Percentiles rank a stretch among this genome's conserved stretches.
These are phyloP conservation scores for Amanita pseudoporphyria DNA, from an alignment of 768 basidiomycete genomes.

Conservation along the genomic window DNA sequence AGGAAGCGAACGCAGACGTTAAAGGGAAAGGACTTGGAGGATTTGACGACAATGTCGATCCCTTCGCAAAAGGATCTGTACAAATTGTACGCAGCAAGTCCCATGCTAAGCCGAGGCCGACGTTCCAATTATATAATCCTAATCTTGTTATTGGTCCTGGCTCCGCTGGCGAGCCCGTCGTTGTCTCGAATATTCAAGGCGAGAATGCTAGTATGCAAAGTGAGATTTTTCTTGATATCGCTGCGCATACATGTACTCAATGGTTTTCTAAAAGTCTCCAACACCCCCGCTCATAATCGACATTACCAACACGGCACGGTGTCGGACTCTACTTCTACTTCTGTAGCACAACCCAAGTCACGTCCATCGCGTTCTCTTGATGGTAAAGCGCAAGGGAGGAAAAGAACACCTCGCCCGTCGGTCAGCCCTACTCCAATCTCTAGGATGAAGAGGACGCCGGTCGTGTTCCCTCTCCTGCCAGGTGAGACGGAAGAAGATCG, in stretches of 20 bases:
- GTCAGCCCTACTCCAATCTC: conserved; percentile 6
- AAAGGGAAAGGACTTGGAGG: too few relatives aligned
- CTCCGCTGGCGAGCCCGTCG: background rate
- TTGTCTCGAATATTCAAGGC: background rate
- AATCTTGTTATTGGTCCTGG: conserved; percentile 2
- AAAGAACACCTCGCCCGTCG: background rate
- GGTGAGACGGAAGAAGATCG: conserved; percentile 2
- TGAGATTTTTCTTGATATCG: background rate
- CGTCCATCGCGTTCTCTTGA: background rate
- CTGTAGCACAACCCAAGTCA: background rate
- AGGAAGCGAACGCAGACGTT: background rate
- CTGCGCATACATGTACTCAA: background rate
- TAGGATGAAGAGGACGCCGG: conserved; percentile 4
- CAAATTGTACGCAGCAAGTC: conserved; percentile 7
- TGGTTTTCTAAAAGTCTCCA: background rate
- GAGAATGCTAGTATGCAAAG: background rate
- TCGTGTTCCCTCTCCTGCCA: conserved; percentile 5
- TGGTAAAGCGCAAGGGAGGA: background rate
- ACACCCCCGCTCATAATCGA: background rate
- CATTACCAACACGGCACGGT: background rate
- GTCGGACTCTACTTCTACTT: background rate
- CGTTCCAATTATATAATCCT: conserved; percentile 6
- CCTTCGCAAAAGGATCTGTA: conserved; percentile 8
- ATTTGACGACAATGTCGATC: conserved; percentile 2
- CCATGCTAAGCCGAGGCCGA: background rate